These are phyloP conservation scores for Tetratostichococcus sp. DNA, from an alignment of 139 green algal species.

Conservation along the genomic window DNA sequence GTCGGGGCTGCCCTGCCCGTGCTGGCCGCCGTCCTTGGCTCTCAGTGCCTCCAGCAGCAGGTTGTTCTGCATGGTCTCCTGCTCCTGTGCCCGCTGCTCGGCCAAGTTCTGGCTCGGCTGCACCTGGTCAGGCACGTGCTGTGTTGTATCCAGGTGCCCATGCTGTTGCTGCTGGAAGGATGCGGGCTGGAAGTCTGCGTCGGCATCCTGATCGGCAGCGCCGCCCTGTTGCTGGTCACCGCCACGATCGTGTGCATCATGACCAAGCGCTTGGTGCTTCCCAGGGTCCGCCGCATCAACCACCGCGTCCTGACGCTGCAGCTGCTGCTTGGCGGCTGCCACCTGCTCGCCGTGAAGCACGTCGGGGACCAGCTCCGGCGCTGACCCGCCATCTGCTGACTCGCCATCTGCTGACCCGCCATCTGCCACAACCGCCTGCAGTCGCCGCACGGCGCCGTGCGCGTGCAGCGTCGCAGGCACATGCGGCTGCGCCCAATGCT, in stretches of 20 bases:
- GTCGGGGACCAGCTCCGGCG: neutral
- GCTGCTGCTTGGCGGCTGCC: neutral
- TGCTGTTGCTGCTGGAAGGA: neutral
- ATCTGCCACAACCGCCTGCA: neutral
- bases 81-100: neutral
- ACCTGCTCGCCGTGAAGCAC: neutral
- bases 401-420: no score
- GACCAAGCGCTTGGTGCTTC: neutral
- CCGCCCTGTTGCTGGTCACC: neutral
- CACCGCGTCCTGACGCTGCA: neutral
- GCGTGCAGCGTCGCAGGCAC: no score
- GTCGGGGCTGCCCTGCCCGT: no score
- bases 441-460: neutral
- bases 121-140: neutral
- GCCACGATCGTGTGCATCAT: no score
- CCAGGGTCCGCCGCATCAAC: neutral
- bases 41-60: neutral
- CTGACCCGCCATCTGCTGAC: no score
- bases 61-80: neutral
- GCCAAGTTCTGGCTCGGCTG: neutral
- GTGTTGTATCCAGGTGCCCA: neutral
- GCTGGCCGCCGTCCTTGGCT: neutral
- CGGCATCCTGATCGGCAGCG: neutral
- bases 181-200: neutral
- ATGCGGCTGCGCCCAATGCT: no score